Evolutionary conservation across 495 filamentous ascomycete species (phyloP).

Genomic region (Sporormia fimetaria): DNA sequence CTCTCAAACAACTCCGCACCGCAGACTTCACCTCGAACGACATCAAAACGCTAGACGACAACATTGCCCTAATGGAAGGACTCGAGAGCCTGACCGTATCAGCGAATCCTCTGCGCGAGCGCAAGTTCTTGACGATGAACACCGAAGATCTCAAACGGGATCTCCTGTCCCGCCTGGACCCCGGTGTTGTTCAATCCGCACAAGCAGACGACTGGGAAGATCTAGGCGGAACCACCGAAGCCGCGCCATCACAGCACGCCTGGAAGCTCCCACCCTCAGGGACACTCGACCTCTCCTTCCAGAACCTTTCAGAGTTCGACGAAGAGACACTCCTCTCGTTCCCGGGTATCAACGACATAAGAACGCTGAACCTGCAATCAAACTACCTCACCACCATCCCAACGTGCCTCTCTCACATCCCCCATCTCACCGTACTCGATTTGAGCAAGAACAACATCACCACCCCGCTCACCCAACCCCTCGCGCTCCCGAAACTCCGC

Average conservation of each 20-base stretch:
- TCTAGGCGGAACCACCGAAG: background rate
- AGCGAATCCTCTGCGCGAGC: conserved; percentile 79
- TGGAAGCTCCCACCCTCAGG: conserved; percentile 27
- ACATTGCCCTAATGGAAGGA: conserved; percentile 68
- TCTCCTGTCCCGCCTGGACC: conserved; percentile 57
- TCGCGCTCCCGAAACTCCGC: conserved; percentile 61
- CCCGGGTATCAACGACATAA: conserved; percentile 36
- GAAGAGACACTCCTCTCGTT: conserved; percentile 40
- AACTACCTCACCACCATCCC: conserved; percentile 66
- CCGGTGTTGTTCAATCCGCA: conserved; percentile 29
- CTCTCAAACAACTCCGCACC: conserved; percentile 53
- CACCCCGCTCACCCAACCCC: conserved; percentile 45
- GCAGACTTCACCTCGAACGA: conserved; percentile 79
- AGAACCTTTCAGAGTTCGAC: conserved; percentile 34
- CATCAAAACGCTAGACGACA: conserved; percentile 60
- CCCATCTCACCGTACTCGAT: conserved; percentile 61
- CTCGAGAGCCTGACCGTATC: conserved; percentile 61
- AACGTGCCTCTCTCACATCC: conserved; percentile 50
- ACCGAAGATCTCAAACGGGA: conserved; percentile 74
- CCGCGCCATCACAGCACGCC: conserved; percentile 1
- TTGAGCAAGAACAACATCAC: conserved; percentile 70
- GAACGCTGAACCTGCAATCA: conserved; percentile 56
- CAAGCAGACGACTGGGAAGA: conserved; percentile 5
- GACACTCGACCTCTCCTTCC: conserved; percentile 35
- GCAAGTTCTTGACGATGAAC: conserved; percentile 66